Evolutionary conservation across 495 filamentous ascomycete species (phyloP).

Genomic region (Alectoria sarmentosa): DNA sequence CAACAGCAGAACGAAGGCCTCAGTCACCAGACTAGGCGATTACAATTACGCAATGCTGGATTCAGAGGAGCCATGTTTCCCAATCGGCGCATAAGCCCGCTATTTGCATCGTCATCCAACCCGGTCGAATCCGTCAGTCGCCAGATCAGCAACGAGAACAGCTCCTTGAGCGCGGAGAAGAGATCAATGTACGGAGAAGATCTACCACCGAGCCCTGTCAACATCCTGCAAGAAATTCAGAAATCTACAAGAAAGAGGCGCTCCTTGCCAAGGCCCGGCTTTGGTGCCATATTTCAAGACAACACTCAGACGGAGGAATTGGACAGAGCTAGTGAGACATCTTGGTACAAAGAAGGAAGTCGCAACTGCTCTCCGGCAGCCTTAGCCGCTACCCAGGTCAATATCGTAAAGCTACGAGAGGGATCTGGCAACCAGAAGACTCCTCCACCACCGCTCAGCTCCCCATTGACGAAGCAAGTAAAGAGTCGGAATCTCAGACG

Average conservation of each 20-base stretch:
- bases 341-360: constrained; percentile 25
- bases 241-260: constrained; percentile 26
- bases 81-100: constrained; percentile 26
- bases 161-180: constrained; percentile 10
- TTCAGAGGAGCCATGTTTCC: constrained; percentile 29
- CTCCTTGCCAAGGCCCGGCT: constrained; percentile 18
- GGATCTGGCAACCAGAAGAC: constrained; percentile 21
- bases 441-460: constrained; percentile 26
- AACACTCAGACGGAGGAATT: constrained; percentile 10
- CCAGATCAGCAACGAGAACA: constrained; percentile 22
- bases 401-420: constrained; percentile 24
- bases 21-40: constrained; percentile 28
- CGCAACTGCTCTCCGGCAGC: constrained; percentile 19
- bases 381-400: constrained; percentile 5
- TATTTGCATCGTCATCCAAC: constrained; percentile 14
- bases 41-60: constrained; percentile 33
- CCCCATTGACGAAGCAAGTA: constrained; percentile 21
- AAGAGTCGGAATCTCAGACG: constrained; percentile 16
- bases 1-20: constrained; percentile 17
- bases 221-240: constrained; percentile 31
- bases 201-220: constrained; percentile 23
- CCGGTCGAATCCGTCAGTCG: constrained; percentile 17
- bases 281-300: constrained; percentile 26
- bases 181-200: constrained; percentile 19
- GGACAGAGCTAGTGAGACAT: constrained; percentile 14